Percentiles rank a stretch among this genome's conserved stretches.
Conservation (phyloP, 75 land plant genomes). For the Sequoia sempervirens region DNA sequence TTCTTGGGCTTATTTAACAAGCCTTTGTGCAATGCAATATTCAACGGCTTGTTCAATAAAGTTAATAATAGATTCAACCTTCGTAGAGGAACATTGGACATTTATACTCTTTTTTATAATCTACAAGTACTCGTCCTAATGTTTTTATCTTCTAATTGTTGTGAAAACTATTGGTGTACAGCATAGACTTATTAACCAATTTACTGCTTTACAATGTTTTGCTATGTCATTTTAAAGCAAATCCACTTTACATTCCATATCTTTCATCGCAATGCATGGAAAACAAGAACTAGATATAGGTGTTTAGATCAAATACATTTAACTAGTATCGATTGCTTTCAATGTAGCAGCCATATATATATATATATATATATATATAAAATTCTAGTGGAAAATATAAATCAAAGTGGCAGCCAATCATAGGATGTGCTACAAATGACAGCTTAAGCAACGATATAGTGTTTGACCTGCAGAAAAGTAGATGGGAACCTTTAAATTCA, state of each 20-base stretch:
- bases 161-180: background rate
- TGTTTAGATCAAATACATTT: background rate
- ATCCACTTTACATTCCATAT: background rate
- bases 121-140: background rate
- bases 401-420: background rate
- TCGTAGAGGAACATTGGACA: too few species aligned
- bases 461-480: conserved; percentile 91
- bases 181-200: background rate
- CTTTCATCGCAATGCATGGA: background rate
- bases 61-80: too few species aligned
- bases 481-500: conserved; percentile 86
- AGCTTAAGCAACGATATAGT: background rate
- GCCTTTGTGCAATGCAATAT: too few species aligned
- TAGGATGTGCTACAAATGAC: background rate
- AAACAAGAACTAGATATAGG: background rate
- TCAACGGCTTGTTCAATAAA: too few species aligned
- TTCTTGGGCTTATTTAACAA: too few species aligned
- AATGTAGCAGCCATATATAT: too few species aligned
- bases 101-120: background rate
- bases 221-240: background rate
- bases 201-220: too few species aligned
- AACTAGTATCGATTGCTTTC: background rate
- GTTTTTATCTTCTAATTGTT: background rate
- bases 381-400: background rate
- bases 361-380: too few species aligned